Evolutionary conservation across 108 stramenopile species (phyloP).

Genomic region (Pseudonitzschia multistriata): DNA sequence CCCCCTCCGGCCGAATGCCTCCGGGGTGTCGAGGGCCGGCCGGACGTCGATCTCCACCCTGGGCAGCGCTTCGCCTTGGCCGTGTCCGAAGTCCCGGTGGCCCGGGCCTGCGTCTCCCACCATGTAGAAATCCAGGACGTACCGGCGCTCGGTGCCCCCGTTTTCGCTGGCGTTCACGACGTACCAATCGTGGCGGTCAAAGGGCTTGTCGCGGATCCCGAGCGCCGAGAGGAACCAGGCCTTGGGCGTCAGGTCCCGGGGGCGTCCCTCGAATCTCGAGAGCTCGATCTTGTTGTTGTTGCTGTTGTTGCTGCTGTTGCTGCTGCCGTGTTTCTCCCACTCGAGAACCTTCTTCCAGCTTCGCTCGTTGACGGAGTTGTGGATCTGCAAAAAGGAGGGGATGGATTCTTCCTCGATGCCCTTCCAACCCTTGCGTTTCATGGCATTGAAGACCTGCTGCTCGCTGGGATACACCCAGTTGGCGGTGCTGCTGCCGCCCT

Average conservation of each 20-base stretch:
- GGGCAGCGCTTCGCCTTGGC: too few relatives aligned
- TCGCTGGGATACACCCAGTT: constrained; percentile 95
- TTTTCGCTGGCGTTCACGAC: constrained; percentile 47
- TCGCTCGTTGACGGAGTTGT: constrained; percentile 95
- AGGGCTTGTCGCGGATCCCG: constrained; percentile 78
- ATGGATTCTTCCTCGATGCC: constrained; percentile 76
- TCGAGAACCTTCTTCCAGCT: constrained; percentile 77
- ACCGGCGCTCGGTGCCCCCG: constrained; percentile 57
- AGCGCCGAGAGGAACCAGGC: constrained; percentile 79
- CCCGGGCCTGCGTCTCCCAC: constrained; percentile 35
- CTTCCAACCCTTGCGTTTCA: constrained; percentile 92
- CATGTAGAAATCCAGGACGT: constrained; percentile 96
- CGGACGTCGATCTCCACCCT: constrained; percentile 83
- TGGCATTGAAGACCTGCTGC: constrained; percentile 97
- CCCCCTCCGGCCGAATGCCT: constrained; percentile 63
- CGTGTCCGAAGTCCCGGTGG: not conserved
- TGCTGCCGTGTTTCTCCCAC: constrained; percentile 61
- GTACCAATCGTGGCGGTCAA: constrained; percentile 99
- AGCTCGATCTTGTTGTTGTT: constrained; percentile 44
- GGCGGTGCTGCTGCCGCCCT: not conserved
- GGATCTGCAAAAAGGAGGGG: constrained; percentile 83
- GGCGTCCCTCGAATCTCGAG: constrained; percentile 88
- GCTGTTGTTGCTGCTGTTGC: constrained; percentile 26
- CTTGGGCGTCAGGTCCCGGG: constrained; percentile 87
- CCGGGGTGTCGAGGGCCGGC: constrained; percentile 82